phyloP scores from a whole-genome alignment of 148 eudicot species.

The Vaccinium corymbosum region DNA sequence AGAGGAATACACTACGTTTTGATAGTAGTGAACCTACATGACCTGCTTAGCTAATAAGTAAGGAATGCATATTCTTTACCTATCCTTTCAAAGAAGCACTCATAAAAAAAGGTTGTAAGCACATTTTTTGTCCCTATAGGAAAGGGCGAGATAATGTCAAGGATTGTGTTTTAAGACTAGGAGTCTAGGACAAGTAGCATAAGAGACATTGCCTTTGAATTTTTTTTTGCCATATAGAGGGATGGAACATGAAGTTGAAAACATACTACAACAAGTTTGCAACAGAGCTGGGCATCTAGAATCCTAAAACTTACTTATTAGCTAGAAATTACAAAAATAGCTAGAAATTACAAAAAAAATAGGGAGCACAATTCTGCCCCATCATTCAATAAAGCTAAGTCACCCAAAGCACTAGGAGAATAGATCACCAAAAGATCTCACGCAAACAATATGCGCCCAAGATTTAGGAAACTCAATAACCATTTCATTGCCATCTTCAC shows the following conservation, averaged over 20 bases:
- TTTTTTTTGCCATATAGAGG: background rate
- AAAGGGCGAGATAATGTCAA: background rate
- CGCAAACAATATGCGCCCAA: background rate
- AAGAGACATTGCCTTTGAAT: background rate
- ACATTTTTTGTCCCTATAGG: background rate
- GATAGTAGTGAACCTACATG: background rate
- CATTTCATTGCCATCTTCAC: background rate
- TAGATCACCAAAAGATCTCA: background rate
- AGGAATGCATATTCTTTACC: background rate
- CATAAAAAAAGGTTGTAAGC: background rate
- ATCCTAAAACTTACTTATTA: background rate
- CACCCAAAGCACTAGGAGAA: background rate
- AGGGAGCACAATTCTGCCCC: background rate
- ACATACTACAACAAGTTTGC: background rate
- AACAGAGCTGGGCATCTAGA: background rate
- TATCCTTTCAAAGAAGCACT: background rate
- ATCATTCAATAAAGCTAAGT: background rate
- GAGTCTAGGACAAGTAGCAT: background rate
- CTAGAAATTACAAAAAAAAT: background rate
- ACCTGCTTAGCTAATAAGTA: background rate
- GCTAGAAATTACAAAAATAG: background rate
- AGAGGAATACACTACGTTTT: background rate
- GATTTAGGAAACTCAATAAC: background rate
- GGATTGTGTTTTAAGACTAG: background rate
- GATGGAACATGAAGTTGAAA: constrained; percentile 8